Evolutionary conservation across 1,139 yeast species (phyloP).

Genomic region (Saccharomyces hybrid): DNA sequence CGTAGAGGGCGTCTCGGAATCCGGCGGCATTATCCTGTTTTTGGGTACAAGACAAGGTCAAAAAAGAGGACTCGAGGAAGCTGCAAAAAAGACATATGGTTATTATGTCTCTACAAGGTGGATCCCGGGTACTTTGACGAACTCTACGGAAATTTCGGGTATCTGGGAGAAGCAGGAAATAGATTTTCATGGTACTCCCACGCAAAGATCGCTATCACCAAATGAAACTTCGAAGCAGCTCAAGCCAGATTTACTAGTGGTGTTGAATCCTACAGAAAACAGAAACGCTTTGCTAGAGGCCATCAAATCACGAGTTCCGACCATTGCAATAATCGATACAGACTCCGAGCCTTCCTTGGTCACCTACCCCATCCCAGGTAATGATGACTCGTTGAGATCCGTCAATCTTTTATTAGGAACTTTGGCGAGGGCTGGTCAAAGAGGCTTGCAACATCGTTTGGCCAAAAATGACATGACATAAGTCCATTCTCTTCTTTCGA

Average conservation of each 20-base stretch:
- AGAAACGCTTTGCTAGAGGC: slow-evolving; percentile 79
- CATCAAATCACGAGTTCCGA: slow-evolving; percentile 74
- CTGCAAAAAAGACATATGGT: slow-evolving; percentile 72
- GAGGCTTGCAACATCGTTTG: slow-evolving; percentile 58
- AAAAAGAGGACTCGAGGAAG: slow-evolving; percentile 64
- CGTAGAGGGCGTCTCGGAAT: slow-evolving; percentile 68
- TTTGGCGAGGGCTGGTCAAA: slow-evolving; percentile 75
- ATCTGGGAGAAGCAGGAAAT: slow-evolving; percentile 57
- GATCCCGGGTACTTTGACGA: slow-evolving; percentile 94
- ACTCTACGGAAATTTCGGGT: slow-evolving; percentile 66
- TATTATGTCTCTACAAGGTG: slow-evolving; percentile 80
- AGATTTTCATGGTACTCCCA: slow-evolving; percentile 53
- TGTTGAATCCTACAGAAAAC: slow-evolving; percentile 85
- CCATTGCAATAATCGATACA: slow-evolving; percentile 90
- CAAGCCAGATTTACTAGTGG: slow-evolving; percentile 82
- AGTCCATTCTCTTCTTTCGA: neutral
- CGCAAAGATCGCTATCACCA: slow-evolving; percentile 48
- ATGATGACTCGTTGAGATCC: slow-evolving; percentile 83
- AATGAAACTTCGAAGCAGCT: slow-evolving; percentile 42
- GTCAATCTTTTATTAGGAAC: slow-evolving; percentile 75
- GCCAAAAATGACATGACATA: slow-evolving; percentile 28
- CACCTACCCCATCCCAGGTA: slow-evolving; percentile 93
- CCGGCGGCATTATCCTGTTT: slow-evolving; percentile 77
- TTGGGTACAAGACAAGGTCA: slow-evolving; percentile 84
- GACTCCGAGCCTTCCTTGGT: slow-evolving; percentile 85